phyloP scores from a whole-genome alignment of 495 filamentous ascomycete species.

The Annulohypoxylon maeteangense region DNA sequence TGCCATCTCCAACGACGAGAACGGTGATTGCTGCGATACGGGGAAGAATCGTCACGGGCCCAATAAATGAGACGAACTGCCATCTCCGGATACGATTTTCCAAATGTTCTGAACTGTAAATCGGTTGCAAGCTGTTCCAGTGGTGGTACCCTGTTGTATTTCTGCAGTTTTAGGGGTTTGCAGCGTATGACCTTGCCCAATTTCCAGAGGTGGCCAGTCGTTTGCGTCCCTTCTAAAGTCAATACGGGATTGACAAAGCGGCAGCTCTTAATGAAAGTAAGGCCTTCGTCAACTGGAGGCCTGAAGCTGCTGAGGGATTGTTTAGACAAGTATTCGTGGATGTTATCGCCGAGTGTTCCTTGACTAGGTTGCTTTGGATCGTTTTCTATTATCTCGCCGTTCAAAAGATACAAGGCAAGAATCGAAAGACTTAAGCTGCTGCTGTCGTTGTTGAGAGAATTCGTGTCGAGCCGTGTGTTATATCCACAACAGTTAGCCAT shows the following conservation, averaged over 20 bases:
- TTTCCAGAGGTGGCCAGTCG: constrained; percentile 48
- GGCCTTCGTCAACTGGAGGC: constrained; percentile 40
- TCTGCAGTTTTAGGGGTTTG: constrained; percentile 40
- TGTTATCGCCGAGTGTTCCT: constrained; percentile 35
- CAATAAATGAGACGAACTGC: constrained; percentile 16
- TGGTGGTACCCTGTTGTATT: constrained; percentile 36
- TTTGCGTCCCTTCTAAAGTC: constrained; percentile 37
- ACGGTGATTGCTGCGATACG: not conserved
- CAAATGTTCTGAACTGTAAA: constrained; percentile 37
- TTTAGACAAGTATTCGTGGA: constrained; percentile 43
- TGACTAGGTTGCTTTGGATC: constrained; percentile 8
- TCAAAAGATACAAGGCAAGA: constrained; percentile 48
- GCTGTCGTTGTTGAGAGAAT: constrained; percentile 33
- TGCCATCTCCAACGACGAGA: constrained; percentile 22
- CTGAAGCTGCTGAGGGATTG: constrained; percentile 43
- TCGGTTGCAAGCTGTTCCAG: constrained; percentile 41
- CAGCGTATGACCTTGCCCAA: constrained; percentile 44
- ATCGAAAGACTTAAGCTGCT: constrained; percentile 48
- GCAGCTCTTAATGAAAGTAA: constrained; percentile 51
- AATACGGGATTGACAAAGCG: constrained; percentile 45
- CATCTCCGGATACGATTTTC: constrained; percentile 28
- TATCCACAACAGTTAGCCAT: constrained; percentile 48
- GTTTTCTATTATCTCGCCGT: constrained; percentile 52
- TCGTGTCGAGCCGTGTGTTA: constrained; percentile 43
- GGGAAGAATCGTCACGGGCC: not conserved